phyloP scores from a whole-genome alignment of 164 flowering plant species.

The Echeveria elegans region DNA sequence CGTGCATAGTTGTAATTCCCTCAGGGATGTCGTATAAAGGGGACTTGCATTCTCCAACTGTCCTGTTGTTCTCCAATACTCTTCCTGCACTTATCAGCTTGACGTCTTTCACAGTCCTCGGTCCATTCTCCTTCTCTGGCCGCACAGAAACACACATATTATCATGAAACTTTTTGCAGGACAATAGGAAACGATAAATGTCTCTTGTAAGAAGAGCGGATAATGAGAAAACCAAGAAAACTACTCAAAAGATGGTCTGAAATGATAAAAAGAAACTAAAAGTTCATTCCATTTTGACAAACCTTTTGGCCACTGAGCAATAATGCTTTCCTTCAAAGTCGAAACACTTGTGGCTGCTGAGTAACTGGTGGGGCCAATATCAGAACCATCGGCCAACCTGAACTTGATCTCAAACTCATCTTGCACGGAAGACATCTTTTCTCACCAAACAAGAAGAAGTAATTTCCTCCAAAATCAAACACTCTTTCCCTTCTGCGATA shows the following conservation, averaged over 20 bases:
- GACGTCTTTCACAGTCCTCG: slow-evolving; percentile 35
- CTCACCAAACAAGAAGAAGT: background rate
- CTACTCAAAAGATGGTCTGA: too few relatives aligned
- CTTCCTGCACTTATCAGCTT: slow-evolving; percentile 40
- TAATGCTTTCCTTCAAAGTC: slow-evolving; percentile 6
- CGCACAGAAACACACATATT: background rate
- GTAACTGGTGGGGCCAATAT: slow-evolving; percentile 7
- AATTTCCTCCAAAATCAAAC: background rate
- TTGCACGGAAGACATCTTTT: slow-evolving; percentile 4
- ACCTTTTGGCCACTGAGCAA: slow-evolving; percentile 9
- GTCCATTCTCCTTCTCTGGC: slow-evolving; percentile 23
- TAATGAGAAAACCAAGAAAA: background rate
- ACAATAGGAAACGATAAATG: background rate
- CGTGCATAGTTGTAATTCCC: slow-evolving; percentile 43
- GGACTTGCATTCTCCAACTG: slow-evolving; percentile 32
- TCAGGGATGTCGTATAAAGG: slow-evolving; percentile 37
- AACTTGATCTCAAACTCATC: slow-evolving; percentile 8
- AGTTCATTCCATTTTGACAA: background rate
- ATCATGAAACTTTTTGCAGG: background rate
- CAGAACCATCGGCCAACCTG: slow-evolving; percentile 8
- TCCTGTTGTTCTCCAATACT: slow-evolving; percentile 38
- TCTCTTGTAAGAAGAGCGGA: background rate
- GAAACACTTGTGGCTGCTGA: slow-evolving; percentile 3
- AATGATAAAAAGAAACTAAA: background rate
- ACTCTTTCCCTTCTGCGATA: background rate